Base-by-base conservation (phyloP, 2,329 filamentous ascomycete genomes). In the Corynespora cassiicola region DNA sequence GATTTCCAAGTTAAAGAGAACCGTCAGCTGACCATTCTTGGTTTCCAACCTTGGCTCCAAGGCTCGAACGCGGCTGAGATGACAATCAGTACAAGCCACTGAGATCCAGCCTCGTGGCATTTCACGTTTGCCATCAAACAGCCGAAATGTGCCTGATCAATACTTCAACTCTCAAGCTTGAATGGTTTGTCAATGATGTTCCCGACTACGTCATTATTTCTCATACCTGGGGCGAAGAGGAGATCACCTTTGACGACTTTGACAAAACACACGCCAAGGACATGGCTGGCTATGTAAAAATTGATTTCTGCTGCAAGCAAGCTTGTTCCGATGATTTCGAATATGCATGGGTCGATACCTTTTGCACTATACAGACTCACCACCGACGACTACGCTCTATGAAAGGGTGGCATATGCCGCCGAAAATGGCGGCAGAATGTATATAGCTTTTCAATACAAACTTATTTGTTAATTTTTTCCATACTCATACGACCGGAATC, bases 171-270 rank as follows among this genome's bases (percentile, higher is more conserved):
- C 21, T 26, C 17, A 7, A 20, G 27, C 22, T 31, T 29, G 16
- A n/a, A 7, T 15, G 31, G 10, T 31, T 38, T 18, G 14, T 17
- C 39, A 39, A 39, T 1, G n/a, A 16, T 26, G 27, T 18, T 11
- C 19, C 20, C 4, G 25, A 24, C 21, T 52, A 50, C 30, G 48
- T 36, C 16, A 52, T 49, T 15, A 36, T 49, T 7, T 52, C 48
- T 10, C 45, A 52, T 22, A 52, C 42, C 4, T 52, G 45, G 48
- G 39, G 26, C 21, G 36, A 42, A 11, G 33, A 49, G 22, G 45
- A 52, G 30, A 33, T 48, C 24, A 38, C 23, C 10, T 43, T 35
- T 14, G 24, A 40, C 14, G 40, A 47, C 21, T 33, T 43, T 2
- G 38, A 36, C 17, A 32, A 32, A 14, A 18, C 22, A 14, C 11